A percentile compares a stretch with the other conserved stretches of the same genome.
These are phyloP conservation scores for Skeletonema potamos DNA, from an alignment of 108 stramenopile species.

Conservation along the genomic window DNA sequence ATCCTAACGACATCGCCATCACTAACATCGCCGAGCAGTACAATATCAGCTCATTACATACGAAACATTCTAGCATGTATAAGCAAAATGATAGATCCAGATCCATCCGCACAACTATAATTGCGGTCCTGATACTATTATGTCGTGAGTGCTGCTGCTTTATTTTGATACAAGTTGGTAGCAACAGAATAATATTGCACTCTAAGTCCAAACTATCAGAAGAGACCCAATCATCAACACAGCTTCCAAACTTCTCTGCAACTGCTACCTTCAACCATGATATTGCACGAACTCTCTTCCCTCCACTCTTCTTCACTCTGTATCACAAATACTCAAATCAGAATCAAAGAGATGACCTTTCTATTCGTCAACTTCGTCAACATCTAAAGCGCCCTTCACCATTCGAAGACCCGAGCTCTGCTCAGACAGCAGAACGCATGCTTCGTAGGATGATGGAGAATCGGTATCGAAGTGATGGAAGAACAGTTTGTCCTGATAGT, in stretches of 20 bases:
- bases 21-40: no score
- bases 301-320: slow-evolving; percentile 35
- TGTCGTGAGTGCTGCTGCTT: not conserved
- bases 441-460: slow-evolving; percentile 57
- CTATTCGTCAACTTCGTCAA: slow-evolving; percentile 28
- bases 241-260: slow-evolving; percentile 9
- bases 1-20: not conserved
- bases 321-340: slow-evolving; percentile 11
- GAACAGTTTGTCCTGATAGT: slow-evolving; percentile 45
- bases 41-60: not conserved
- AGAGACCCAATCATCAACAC: not conserved
- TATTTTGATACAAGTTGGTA: not conserved
- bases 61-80: not conserved
- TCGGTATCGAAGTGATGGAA: slow-evolving; percentile 43
- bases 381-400: slow-evolving; percentile 26
- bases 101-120: not conserved
- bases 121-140: not conserved
- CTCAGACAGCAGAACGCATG: slow-evolving; percentile 43
- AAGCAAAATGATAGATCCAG: not conserved
- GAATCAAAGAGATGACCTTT: slow-evolving; percentile 8
- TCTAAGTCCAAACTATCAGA: not conserved
- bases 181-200: not conserved
- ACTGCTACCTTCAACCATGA: slow-evolving; percentile 38
- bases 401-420: slow-evolving; percentile 38
- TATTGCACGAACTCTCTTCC: slow-evolving; percentile 46